Evolutionary conservation across 2,329 filamentous ascomycete genomes (phyloP).

Genomic region (Apiospora hydei): DNA sequence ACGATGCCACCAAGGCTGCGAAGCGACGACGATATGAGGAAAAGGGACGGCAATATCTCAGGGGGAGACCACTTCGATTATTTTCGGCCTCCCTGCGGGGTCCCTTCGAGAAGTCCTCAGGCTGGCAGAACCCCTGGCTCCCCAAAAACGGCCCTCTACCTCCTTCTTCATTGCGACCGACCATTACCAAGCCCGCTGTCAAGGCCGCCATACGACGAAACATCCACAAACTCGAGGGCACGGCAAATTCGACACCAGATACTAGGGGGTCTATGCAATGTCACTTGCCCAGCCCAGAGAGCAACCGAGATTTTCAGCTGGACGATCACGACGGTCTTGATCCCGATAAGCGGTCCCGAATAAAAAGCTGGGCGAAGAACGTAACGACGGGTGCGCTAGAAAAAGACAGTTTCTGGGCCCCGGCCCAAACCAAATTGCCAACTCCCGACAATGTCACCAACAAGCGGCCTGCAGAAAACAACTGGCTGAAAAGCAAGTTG

Average conservation of each 20-base stretch:
- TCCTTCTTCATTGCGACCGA: slow-evolving; percentile 22
- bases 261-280: slow-evolving; percentile 42
- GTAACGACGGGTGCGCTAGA: slow-evolving; percentile 32
- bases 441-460: slow-evolving; percentile 27
- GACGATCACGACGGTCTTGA: slow-evolving; percentile 27
- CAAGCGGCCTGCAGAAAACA: slow-evolving; percentile 35
- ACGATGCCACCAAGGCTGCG: slow-evolving; percentile 53
- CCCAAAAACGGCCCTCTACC: slow-evolving; percentile 34
- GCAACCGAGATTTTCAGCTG: slow-evolving; percentile 36
- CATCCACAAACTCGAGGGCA: slow-evolving; percentile 23
- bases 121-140: slow-evolving; percentile 63
- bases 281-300: slow-evolving; percentile 49
- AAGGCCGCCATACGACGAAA: slow-evolving; percentile 26
- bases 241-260: slow-evolving; percentile 27
- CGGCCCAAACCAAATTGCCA: slow-evolving; percentile 26
- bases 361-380: slow-evolving; percentile 38
- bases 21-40: slow-evolving; percentile 65
- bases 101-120: slow-evolving; percentile 61
- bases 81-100: slow-evolving; percentile 67
- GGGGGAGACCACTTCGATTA: slow-evolving; percentile 62
- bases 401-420: slow-evolving; percentile 42
- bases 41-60: slow-evolving; percentile 64
- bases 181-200: slow-evolving; percentile 27
- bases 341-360: slow-evolving; percentile 33
- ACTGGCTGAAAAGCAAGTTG: slow-evolving; percentile 40